These are phyloP conservation scores for Lactarius psammicola DNA, from an alignment of 768 basidiomycete species.

Conservation along the genomic window DNA sequence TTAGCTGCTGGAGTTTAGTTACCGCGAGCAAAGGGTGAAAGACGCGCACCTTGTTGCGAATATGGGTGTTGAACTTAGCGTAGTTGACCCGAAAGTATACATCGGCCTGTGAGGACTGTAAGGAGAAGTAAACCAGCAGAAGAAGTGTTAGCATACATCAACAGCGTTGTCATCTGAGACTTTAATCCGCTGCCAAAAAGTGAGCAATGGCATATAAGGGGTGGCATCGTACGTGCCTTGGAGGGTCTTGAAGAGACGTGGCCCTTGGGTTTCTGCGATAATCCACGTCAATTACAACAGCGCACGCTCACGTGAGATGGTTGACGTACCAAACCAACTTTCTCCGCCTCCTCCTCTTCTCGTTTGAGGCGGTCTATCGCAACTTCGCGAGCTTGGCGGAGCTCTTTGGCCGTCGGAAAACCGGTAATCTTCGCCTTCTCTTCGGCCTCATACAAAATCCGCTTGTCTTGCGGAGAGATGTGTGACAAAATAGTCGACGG, in stretches of 20 bases:
- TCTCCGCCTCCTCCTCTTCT: constrained; percentile 73
- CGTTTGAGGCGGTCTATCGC: constrained; percentile 61
- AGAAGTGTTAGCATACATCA: constrained; percentile 47
- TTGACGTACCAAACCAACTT: constrained; percentile 63
- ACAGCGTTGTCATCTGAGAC: constrained; percentile 56
- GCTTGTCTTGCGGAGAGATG: constrained; percentile 74
- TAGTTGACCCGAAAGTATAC: constrained; percentile 87
- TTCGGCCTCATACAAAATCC: constrained; percentile 76
- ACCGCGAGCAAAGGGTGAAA: constrained; percentile 7
- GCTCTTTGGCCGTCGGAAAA: constrained; percentile 78
- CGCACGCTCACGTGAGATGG: background rate
- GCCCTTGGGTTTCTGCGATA: constrained; percentile 57
- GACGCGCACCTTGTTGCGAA: constrained; percentile 76
- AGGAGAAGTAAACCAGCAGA: background rate
- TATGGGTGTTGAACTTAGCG: constrained; percentile 80
- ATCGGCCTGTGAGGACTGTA: constrained; percentile 46
- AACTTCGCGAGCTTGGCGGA: constrained; percentile 66
- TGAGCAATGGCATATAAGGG: constrained; percentile 1
- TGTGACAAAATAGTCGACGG: constrained; percentile 78
- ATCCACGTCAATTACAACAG: constrained; percentile 19
- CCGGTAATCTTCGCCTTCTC: constrained; percentile 71
- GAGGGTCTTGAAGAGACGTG: constrained; percentile 45
- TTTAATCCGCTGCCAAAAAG: constrained; percentile 41
- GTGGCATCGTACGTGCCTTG: constrained; percentile 47
- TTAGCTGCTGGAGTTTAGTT: constrained; percentile 51